Evolutionary conservation across 805 yeast genomes (phyloP).

Genomic region (Ascoidea rubescens): DNA sequence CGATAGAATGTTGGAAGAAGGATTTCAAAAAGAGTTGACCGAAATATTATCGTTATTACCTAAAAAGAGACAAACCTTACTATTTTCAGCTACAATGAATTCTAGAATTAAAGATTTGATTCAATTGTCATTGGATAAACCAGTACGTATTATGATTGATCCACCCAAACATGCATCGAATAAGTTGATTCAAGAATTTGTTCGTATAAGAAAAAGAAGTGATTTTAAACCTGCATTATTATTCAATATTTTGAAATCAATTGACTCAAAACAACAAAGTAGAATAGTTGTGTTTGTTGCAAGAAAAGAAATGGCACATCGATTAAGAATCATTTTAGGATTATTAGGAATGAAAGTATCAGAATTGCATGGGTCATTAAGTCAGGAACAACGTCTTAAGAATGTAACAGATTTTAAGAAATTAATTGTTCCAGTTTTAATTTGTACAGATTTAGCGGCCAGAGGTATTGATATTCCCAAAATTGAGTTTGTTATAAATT

Average conservation of each 20-base stretch:
- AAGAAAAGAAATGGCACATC: conserved; percentile 84
- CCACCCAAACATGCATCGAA: conserved; percentile 91
- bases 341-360: conserved; percentile 63
- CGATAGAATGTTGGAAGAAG: conserved; percentile 98
- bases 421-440: conserved; percentile 69
- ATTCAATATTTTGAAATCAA: conserved; percentile 50
- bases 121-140: conserved; percentile 75
- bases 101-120: conserved; percentile 80
- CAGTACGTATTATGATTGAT: conserved; percentile 90
- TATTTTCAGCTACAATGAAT: conserved; percentile 98
- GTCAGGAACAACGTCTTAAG: conserved; percentile 86
- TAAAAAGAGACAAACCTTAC: conserved; percentile 79
- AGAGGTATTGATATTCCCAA: conserved; percentile 99
- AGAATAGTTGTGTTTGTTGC: conserved; percentile 86
- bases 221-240: conserved; percentile 71
- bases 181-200: conserved; percentile 87
- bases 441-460: conserved; percentile 97
- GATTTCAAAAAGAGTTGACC: conserved; percentile 88
- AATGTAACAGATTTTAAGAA: conserved; percentile 75
- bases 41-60: conserved; percentile 85
- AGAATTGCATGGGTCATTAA: conserved; percentile 71
- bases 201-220: conserved; percentile 86
- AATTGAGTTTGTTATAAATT: conserved; percentile 87
- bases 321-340: conserved; percentile 63
- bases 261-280: conserved; percentile 48